Evolutionary conservation across 345 rosid genomes (phyloP).

Genomic region (Mallotus nudiflorus): DNA sequence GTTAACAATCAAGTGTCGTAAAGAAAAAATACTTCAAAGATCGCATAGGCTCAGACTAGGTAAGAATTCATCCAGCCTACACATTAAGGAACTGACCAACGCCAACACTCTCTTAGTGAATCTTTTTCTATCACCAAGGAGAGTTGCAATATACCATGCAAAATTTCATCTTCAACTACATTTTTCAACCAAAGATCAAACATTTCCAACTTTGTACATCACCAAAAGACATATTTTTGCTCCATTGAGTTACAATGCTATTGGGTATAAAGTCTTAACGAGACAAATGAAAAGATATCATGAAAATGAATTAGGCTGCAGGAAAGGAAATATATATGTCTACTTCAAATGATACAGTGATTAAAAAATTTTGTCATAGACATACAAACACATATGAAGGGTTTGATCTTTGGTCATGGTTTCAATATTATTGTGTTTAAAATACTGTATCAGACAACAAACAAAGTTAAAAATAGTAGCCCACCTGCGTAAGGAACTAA

Average conservation of each 20-base stretch:
- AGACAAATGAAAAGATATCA: neutral
- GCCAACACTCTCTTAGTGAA: neutral
- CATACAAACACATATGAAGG: neutral
- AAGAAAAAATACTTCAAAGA: neutral
- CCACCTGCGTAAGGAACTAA: conserved; percentile 92
- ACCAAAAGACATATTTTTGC: no score
- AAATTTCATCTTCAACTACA: neutral
- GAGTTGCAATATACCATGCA: neutral
- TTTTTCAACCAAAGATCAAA: neutral
- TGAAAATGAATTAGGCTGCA: neutral
- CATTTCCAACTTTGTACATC: neutral
- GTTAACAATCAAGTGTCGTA: neutral
- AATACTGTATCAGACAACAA: neutral
- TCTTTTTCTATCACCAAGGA: neutral
- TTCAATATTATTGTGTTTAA: neutral
- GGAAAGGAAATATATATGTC: neutral
- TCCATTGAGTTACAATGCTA: neutral
- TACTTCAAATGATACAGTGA: neutral
- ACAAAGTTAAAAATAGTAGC: conserved; percentile 1
- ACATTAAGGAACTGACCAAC: neutral
- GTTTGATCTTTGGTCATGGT: neutral
- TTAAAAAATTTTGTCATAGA: neutral
- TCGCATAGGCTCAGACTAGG: neutral
- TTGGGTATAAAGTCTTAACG: neutral
- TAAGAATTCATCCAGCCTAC: neutral